Evolutionary conservation across 495 filamentous ascomycete genomes (phyloP).

Genomic region (Aspergillus conjunctus): DNA sequence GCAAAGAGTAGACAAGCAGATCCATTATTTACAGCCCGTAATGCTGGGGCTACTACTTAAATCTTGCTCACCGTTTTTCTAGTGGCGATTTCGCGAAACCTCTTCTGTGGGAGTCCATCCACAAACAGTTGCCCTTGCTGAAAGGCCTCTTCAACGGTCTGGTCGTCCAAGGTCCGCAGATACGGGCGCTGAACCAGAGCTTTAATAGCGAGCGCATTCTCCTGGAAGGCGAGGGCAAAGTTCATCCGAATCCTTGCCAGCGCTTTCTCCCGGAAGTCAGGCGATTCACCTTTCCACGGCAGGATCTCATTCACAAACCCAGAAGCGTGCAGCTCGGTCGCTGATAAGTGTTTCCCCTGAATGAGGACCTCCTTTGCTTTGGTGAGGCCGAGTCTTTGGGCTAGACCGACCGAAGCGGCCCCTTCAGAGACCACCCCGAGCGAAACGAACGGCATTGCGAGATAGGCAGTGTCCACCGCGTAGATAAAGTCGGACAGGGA

Average conservation of each 20-base stretch:
- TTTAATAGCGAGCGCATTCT: neutral
- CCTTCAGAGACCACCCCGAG: constrained; percentile 18
- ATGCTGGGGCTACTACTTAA: too few species aligned
- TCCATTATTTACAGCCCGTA: too few species aligned
- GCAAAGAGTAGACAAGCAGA: too few species aligned
- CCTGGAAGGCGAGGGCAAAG: neutral
- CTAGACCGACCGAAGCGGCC: constrained; percentile 14
- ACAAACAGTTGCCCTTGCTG: neutral
- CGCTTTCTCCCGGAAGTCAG: neutral
- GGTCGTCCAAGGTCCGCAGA: neutral
- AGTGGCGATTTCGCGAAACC: neutral
- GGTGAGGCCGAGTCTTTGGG: constrained; percentile 8
- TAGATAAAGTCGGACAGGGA: constrained; percentile 20
- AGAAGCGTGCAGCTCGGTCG: neutral
- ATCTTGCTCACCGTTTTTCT: neutral
- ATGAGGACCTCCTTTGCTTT: constrained; percentile 20
- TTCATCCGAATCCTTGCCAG: neutral
- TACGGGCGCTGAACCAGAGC: neutral
- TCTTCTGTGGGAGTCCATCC: neutral
- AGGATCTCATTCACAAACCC: constrained; percentile 20
- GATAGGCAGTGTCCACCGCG: constrained; percentile 5
- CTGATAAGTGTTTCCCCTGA: constrained; percentile 2
- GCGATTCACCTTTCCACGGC: neutral
- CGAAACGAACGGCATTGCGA: constrained; percentile 17
- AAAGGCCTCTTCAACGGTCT: neutral